Evolutionary conservation across 1,284 basidiomycete species (phyloP).

Genomic region (Pseudozyma sp.): DNA sequence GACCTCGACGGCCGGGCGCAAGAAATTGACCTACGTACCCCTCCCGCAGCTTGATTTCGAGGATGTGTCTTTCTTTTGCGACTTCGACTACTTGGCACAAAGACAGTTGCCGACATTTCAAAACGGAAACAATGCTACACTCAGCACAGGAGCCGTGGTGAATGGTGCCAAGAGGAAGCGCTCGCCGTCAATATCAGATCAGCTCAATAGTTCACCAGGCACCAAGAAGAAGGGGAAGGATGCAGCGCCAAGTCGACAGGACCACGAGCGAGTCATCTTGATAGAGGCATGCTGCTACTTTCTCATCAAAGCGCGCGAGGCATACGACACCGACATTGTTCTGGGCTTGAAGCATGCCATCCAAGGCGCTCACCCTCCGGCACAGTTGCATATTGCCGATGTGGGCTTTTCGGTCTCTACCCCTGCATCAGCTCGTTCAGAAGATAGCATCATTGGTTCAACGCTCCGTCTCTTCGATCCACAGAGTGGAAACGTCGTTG

Average conservation of each 20-base stretch:
- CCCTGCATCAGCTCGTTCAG: neutral
- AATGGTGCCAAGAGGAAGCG: conserved; percentile 17
- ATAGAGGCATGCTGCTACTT: conserved; percentile 35
- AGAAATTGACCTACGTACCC: conserved; percentile 8
- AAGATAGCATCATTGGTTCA: conserved; percentile 20
- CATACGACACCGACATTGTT: conserved; percentile 12
- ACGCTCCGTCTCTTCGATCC: conserved; percentile 8
- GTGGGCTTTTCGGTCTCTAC: conserved; percentile 8
- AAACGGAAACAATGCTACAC: no score
- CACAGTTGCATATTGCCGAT: neutral
- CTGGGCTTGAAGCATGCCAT: conserved; percentile 23
- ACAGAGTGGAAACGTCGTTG: conserved; percentile 3
- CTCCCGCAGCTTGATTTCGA: conserved; percentile 42
- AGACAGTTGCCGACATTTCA: no score
- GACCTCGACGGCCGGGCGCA: neutral
- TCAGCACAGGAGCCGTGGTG: neutral
- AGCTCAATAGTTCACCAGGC: neutral
- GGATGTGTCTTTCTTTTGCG: conserved; percentile 36
- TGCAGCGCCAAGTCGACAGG: neutral
- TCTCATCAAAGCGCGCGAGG: conserved; percentile 22
- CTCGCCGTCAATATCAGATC: neutral
- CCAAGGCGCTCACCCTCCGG: neutral
- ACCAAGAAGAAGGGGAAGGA: conserved; percentile 8
- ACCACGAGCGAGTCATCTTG: neutral
- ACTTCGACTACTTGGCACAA: conserved; percentile 20